Base-by-base conservation (phyloP, 495 filamentous ascomycete genomes). In the Beverwykella pulmonaria region DNA sequence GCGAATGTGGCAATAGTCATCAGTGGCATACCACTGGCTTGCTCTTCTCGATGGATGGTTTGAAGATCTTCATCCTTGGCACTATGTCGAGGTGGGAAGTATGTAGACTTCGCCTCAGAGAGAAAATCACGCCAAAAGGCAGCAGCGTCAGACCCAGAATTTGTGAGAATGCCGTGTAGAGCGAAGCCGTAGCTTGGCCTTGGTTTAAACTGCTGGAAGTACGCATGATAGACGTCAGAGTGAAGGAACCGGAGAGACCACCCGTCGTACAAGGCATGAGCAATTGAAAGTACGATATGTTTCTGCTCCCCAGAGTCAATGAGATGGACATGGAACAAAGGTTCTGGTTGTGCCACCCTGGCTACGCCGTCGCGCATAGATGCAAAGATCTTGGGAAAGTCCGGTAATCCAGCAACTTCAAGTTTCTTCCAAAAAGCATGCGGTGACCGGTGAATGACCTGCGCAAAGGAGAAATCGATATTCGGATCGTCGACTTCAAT, bases 221-320 rank as follows among this genome's bases (percentile, higher is more conserved):
- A 92, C 19, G 87, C 84, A 39, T 68, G 77, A 25, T 78, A 73
- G 0, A 94, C 83, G 60, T 92, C 88, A 44, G 82, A 76, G 67
- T 92, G 87, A 12, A 94, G 75, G 9, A 90, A 78, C 15, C 79
- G 75, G 14, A 92, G 76, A 9, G 89, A 92, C 79, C 83, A 88
- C 9, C 91, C 91, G 72, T 94, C 91, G 66, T 92, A 93, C 36
- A 92, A 79, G 0, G 89, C 90, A 74, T 94, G 91, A 2, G 90
- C 82, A 52, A 92, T 85, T 14, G 90, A 92, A 20, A 92, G 71
- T 0, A 91, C 72, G 3, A 92, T 67, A 67, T 87, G 87, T 1
- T 52, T 72, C 15, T 71, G 59, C 12, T 58, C 26, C 3, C 52
- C 63, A 3, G 60, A 69, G 1, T 64, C 63, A 6, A 75, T 67